phyloP scores from a whole-genome alignment of 2,329 filamentous ascomycete genomes.

The Aureobasidium namibiae region DNA sequence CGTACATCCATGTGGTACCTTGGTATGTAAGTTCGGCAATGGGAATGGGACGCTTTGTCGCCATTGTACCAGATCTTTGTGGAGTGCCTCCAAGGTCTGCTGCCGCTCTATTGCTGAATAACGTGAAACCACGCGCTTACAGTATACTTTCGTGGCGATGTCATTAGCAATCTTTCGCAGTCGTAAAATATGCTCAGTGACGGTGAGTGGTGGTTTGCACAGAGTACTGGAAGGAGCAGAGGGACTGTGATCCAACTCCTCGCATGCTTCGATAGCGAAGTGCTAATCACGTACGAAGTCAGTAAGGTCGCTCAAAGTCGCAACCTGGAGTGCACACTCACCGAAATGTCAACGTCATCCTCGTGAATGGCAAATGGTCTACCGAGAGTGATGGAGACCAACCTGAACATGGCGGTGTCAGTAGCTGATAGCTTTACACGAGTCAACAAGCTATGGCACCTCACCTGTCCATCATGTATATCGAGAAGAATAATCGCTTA shows the following conservation, averaged over 20 bases:
- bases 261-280: conserved; percentile 32
- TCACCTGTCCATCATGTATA: conserved; percentile 43
- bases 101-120: conserved; percentile 3
- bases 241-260: conserved; percentile 18
- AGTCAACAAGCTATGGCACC: no score
- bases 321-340: neutral
- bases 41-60: conserved; percentile 26
- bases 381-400: conserved; percentile 38
- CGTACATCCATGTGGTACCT: conserved; percentile 36
- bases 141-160: conserved; percentile 34
- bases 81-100: conserved; percentile 27
- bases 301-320: no score
- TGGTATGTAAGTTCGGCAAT: conserved; percentile 14
- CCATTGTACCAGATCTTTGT: conserved; percentile 38
- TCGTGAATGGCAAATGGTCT: conserved; percentile 40
- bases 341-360: conserved; percentile 35
- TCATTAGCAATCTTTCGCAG: conserved; percentile 36
- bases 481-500: conserved; percentile 39
- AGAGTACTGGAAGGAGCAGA: conserved; percentile 20
- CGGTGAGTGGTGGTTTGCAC: conserved; percentile 8
- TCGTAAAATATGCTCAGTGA: conserved; percentile 36
- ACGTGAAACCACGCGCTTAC: conserved; percentile 19
- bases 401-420: conserved; percentile 8
- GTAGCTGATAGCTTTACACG: no score
- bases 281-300: conserved; percentile 20